Base-by-base conservation (phyloP, 164 flowering plant species). In the Magnolia sinica region DNA sequence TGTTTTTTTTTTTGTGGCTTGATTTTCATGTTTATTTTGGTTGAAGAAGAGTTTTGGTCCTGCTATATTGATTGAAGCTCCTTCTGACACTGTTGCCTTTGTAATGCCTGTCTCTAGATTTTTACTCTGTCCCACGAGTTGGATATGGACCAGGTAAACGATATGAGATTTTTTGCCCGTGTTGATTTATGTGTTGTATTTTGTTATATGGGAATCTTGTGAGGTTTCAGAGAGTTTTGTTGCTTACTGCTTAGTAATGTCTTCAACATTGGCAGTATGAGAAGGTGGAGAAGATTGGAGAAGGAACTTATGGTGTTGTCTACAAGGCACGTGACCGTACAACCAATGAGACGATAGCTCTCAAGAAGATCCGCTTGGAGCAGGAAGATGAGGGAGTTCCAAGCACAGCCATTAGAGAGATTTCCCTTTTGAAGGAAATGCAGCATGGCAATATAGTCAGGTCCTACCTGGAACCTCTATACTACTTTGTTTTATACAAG, bases 331-430 rank as follows among this genome's bases (percentile, higher is more conserved):
- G 95, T 31, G 93, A 92, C 68, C 88, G 90, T 19, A 20, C 79
- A 27, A 92, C 93, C 4, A 92, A 92, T 82, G 94, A 90, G 79
- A 92, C 94, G 1, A 91, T 94, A 64, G 98, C 98, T 50, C 80
- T 94, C 78, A 94, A 94, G 85, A 94, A 94, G 87, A 94, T 94
- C 76, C 91, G 98, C 10, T 79, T 94, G 83, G 98, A 94, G 87
- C 98, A 94, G 84, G 97, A 94, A 84, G 98, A 94, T 80, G 98
- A 94, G 78, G 98, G 98, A 27, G 96, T 94, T 9, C 98, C 98
- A 1, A 94, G 97, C 84, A 94, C 97, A 1, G 97, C 98, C 19
- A 92, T 94, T 20, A 85, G 98, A 80, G 98, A 94, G 79, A 94
- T 94, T 71, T 92, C 98, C 11, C 91, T 94, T 70, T 88, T 94